Conservation (phyloP, 2,329 filamentous ascomycete genomes). For the Neofusicoccum umdonicola region DNA sequence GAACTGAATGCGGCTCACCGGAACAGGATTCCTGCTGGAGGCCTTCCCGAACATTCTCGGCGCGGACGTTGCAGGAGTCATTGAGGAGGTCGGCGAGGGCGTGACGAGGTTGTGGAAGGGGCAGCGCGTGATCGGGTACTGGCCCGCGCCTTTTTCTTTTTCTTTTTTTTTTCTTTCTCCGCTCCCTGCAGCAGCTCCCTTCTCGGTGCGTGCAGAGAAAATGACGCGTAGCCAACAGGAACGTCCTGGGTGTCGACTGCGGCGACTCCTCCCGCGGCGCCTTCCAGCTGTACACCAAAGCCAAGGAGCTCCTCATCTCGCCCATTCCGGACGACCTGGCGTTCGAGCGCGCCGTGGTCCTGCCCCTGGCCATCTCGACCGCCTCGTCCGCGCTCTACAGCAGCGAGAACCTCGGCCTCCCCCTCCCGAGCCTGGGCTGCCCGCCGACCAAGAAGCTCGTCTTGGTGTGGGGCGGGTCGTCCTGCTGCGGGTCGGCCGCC, state of each 20-base stretch:
- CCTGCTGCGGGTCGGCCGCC: constrained; percentile 46
- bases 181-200: not conserved
- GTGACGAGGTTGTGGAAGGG: constrained; percentile 36
- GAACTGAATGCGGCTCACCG: no score
- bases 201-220: no score
- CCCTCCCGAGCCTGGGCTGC: not conserved
- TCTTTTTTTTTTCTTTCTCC: not conserved
- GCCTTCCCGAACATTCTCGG: constrained; percentile 37
- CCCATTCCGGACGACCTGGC: constrained; percentile 15
- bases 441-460: constrained; percentile 29
- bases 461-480: constrained; percentile 54
- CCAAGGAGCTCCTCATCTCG: not conserved
- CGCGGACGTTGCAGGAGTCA: constrained; percentile 37
- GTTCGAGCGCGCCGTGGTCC: constrained; percentile 11
- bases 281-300: constrained; percentile 30
- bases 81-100: constrained; percentile 32
- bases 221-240: not conserved
- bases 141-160: not conserved
- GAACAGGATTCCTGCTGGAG: constrained; percentile 29
- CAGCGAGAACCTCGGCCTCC: constrained; percentile 2
- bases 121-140: constrained; percentile 34
- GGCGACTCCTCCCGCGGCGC: constrained; percentile 24
- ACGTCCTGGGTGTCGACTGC: constrained; percentile 22
- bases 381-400: constrained; percentile 15
- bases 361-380: constrained; percentile 17